Base-by-base conservation (phyloP, 192 early-diverging fungal species). In the Pilaira anomala region DNA sequence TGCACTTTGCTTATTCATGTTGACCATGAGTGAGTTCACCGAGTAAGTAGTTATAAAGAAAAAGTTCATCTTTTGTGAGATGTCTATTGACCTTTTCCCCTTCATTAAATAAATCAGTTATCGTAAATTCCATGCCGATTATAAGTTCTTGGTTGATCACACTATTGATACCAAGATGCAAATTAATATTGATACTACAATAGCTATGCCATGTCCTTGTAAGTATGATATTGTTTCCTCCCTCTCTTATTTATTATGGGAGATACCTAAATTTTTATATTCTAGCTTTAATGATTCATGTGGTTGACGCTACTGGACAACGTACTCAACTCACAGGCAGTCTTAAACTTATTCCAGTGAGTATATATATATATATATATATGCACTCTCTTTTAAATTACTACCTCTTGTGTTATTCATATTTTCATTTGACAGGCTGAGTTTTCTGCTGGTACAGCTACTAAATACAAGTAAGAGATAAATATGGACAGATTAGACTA, bases 181-280 rank as follows among this genome's bases (percentile, higher is more conserved):
- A 68, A 89, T 98, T 30, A 94, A 96, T 71, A 55, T 96, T 39
- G 95, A 91, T 67, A 62, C 96, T 22, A 90, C 89, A 1, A 78
- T 98, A 16, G 92, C 93, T 11, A 97, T 93, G 89, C 83, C 84
- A 3, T 98, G 95, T 69, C 69, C 82, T 18, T 60, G 80, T 84
- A 71, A 62, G 29, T 29, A 29, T 24, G 9, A 11, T 8, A 45
- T 22, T 4, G 30, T 25, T 26, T 14, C 18, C 28, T n/a, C 5
- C 26, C 7, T 19, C 18, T 33, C 1, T 41, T 28, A n/a, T 33
- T 14, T 16, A 42, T 25, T 9, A 36, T 5, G 7, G 33, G 6
- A 5, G 33, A 29, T 33, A 42, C 30, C 6, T 9, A 40, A 7
- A 57, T 39, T 57, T 36, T 49, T 40, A 25, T n/a, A 28, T 28